phyloP scores from a whole-genome alignment of 345 rosid species.

The Orychophragmus violaceus region DNA sequence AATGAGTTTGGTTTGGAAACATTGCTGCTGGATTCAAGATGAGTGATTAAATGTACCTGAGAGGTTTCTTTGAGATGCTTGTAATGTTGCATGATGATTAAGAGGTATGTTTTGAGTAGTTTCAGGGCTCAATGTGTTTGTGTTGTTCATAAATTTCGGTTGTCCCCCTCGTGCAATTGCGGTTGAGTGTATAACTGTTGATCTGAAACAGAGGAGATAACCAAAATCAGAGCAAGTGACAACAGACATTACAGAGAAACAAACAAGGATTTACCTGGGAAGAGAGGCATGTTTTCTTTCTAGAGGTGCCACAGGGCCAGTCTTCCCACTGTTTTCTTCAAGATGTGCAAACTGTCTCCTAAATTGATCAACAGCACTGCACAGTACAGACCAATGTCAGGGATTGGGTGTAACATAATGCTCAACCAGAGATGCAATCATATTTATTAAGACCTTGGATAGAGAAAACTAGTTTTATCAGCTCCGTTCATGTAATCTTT shows the following conservation, averaged over 20 bases:
- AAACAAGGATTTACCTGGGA: conserved; percentile 52
- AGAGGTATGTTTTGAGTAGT: conserved; percentile 41
- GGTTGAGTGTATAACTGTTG: conserved; percentile 74
- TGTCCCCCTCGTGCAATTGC: conserved; percentile 41
- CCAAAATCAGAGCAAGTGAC: not conserved
- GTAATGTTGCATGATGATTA: conserved; percentile 40
- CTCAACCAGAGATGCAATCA: not conserved
- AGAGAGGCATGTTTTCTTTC: conserved; percentile 88
- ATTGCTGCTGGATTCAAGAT: conserved; percentile 1
- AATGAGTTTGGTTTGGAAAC: conserved; percentile 7
- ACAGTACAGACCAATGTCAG: conserved; percentile 23
- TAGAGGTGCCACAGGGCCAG: conserved; percentile 56
- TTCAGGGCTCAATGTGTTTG: conserved; percentile 39
- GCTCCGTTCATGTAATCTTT: conserved; percentile 81
- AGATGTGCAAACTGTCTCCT: conserved; percentile 88
- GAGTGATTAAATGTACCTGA: conserved; percentile 38
- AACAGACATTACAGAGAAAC: not conserved
- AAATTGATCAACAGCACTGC: conserved; percentile 92
- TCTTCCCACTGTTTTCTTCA: conserved; percentile 77
- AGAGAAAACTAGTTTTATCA: conserved; percentile 84
- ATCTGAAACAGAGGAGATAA: conserved; percentile 41
- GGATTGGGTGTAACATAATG: not conserved
- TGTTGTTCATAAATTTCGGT: conserved; percentile 29
- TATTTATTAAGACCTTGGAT: conserved; percentile 60
- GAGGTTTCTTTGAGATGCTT: conserved; percentile 54